phyloP scores from a whole-genome alignment of 1,284 basidiomycete genomes.

The Ganoderma lingzhi region DNA sequence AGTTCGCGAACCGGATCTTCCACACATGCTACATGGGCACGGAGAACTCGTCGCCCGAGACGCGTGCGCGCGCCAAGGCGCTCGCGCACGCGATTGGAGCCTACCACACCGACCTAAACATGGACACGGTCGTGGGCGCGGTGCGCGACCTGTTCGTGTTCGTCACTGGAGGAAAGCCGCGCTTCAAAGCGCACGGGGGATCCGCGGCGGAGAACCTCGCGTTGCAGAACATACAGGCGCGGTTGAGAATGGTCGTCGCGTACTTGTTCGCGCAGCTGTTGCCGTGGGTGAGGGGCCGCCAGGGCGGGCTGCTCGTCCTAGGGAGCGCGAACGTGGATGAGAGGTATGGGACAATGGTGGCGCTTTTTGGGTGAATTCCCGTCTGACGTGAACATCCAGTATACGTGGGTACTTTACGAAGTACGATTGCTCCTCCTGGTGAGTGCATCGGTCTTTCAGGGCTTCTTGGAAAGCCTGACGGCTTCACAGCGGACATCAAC shows the following conservation, averaged over 20 bases:
- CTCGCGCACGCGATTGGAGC: conserved; percentile 91
- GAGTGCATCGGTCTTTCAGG: conserved; percentile 25
- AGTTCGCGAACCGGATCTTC: conserved; percentile 90
- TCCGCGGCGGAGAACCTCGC: conserved; percentile 92
- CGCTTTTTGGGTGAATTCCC: not conserved
- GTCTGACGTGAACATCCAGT: conserved; percentile 48
- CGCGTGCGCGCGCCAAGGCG: conserved; percentile 85
- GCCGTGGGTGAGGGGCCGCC: conserved; percentile 89
- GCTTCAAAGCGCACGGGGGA: conserved; percentile 92
- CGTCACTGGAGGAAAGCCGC: conserved; percentile 86
- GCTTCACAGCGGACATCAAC: conserved; percentile 87
- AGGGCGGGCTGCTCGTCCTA: conserved; percentile 90
- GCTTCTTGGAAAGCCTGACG: not conserved
- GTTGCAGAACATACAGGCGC: conserved; percentile 98
- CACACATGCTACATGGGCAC: conserved; percentile 99
- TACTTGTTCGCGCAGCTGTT: conserved; percentile 97
- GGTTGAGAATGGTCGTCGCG: conserved; percentile 94
- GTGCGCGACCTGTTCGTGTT: conserved; percentile 85
- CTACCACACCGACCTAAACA: conserved; percentile 94
- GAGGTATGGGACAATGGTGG: conserved; percentile 56
- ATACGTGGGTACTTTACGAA: conserved; percentile 97
- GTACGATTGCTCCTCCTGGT: conserved; percentile 94
- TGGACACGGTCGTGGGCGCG: conserved; percentile 91
- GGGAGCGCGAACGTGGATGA: conserved; percentile 99
- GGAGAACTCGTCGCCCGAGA: conserved; percentile 92